Conservation (phyloP, 805 yeast species). For the Kodamaea hsintzibuensis region DNA sequence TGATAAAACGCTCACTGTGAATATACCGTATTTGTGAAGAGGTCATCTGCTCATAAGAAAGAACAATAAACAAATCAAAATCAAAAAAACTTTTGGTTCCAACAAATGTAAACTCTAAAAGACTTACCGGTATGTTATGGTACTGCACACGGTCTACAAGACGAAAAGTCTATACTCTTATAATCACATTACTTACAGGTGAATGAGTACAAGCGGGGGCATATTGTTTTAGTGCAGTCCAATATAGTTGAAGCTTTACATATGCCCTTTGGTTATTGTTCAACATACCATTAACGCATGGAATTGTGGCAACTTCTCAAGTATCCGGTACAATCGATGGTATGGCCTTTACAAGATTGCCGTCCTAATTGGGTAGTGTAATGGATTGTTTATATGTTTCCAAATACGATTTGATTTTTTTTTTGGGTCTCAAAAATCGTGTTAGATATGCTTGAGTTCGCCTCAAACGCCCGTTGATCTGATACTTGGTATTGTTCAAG, state of each 20-base stretch:
- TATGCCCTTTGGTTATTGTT: neutral
- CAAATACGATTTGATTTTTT: neutral
- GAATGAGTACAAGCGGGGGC: neutral
- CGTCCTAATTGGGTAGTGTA: slow-evolving; percentile 14
- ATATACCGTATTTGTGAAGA: slow-evolving; percentile 3
- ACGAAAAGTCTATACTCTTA: neutral
- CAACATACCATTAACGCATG: neutral
- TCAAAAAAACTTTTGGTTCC: neutral
- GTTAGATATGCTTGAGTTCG: neutral
- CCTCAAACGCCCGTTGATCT: neutral
- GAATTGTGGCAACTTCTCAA: neutral
- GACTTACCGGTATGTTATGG: neutral
- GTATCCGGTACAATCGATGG: neutral
- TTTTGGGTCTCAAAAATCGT: neutral
- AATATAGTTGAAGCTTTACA: too few relatives aligned
- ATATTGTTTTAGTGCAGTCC: too few relatives aligned
- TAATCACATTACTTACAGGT: neutral
- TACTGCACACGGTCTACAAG: neutral
- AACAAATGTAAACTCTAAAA: neutral
- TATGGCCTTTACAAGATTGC: neutral
- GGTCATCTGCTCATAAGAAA: neutral
- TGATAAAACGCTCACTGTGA: neutral
- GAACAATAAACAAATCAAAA: neutral
- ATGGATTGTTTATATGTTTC: slow-evolving; percentile 6
- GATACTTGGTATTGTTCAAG: neutral